Percentiles rank a stretch among this genome's conserved stretches.
Conservation (phyloP, 495 filamentous ascomycete species). For the Penicillium canariense region DNA sequence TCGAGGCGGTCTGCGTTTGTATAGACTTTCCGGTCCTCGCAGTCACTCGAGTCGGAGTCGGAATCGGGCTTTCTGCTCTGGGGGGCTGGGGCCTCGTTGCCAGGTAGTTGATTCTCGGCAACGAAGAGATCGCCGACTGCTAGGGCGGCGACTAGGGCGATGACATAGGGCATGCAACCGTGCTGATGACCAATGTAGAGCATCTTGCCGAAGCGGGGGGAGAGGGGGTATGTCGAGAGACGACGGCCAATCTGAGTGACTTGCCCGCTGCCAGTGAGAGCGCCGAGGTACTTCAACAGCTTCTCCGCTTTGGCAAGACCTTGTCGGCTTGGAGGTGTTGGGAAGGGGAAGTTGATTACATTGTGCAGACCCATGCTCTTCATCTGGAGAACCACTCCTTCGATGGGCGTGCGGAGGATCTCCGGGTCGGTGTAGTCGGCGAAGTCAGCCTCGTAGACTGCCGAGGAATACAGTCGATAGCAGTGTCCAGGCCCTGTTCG, state of each 20-base stretch:
- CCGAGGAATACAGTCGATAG: slow-evolving; percentile 90
- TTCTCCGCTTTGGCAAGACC: slow-evolving; percentile 84
- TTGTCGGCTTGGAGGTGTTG: slow-evolving; percentile 79
- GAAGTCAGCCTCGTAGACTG: slow-evolving; percentile 91
- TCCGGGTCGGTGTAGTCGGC: slow-evolving; percentile 83
- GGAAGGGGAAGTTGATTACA: slow-evolving; percentile 96
- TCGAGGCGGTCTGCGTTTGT: slow-evolving; percentile 65
- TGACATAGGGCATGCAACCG: slow-evolving; percentile 78
- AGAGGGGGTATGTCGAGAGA: slow-evolving; percentile 84
- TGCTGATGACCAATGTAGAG: slow-evolving; percentile 82
- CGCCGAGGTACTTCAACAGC: slow-evolving; percentile 71
- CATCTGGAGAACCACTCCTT: slow-evolving; percentile 88
- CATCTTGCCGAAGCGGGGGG: slow-evolving; percentile 88
- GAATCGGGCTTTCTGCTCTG: slow-evolving; percentile 33
- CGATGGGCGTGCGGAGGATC: slow-evolving; percentile 87
- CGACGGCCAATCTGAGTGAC: slow-evolving; percentile 73
- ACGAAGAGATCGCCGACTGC: slow-evolving; percentile 88
- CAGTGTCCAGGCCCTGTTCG: slow-evolving; percentile 96
- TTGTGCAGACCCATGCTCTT: slow-evolving; percentile 93
- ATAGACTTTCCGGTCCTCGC: slow-evolving; percentile 42
- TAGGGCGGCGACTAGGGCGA: slow-evolving; percentile 83
- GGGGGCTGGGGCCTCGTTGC: slow-evolving; percentile 29
- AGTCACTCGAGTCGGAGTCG: slow-evolving; percentile 23
- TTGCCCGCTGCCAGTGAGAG: slow-evolving; percentile 63
- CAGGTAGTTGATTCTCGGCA: slow-evolving; percentile 73